Conservation (phyloP, 2,329 filamentous ascomycete genomes). For the Pseudogymnoascus pannorum region DNA sequence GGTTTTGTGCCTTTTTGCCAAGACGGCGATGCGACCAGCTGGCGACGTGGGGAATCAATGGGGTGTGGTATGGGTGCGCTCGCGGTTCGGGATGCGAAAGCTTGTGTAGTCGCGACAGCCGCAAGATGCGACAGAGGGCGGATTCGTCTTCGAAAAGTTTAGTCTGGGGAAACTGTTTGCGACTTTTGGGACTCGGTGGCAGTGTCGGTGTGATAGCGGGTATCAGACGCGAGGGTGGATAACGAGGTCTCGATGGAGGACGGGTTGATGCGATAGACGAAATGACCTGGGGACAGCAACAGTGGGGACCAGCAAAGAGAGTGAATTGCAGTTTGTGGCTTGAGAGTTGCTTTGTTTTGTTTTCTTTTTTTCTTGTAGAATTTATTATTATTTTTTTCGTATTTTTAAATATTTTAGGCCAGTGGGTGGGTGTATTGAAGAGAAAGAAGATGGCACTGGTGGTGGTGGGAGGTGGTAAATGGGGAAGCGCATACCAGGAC, state of each 20-base stretch:
- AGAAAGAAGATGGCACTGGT: not conserved
- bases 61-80: not conserved
- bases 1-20: not conserved
- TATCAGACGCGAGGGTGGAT: not conserved
- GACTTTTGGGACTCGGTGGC: not conserved
- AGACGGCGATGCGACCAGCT: not conserved
- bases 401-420: not conserved
- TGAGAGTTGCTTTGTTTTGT: not conserved
- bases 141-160: not conserved
- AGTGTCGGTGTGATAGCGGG: not conserved
- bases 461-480: not conserved
- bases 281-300: not conserved
- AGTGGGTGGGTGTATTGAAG: not conserved
- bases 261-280: not conserved
- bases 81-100: not conserved
- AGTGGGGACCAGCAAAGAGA: not conserved
- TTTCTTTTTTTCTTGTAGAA: not conserved
- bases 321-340: not conserved
- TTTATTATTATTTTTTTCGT: not conserved
- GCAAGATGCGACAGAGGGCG: not conserved
- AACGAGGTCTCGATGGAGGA: not conserved
- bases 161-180: not conserved
- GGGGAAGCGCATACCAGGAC: not conserved
- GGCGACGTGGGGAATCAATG: not conserved
- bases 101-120: not conserved